phyloP scores from a whole-genome alignment of 2,329 filamentous ascomycete species.

The Exophiala sp. region DNA sequence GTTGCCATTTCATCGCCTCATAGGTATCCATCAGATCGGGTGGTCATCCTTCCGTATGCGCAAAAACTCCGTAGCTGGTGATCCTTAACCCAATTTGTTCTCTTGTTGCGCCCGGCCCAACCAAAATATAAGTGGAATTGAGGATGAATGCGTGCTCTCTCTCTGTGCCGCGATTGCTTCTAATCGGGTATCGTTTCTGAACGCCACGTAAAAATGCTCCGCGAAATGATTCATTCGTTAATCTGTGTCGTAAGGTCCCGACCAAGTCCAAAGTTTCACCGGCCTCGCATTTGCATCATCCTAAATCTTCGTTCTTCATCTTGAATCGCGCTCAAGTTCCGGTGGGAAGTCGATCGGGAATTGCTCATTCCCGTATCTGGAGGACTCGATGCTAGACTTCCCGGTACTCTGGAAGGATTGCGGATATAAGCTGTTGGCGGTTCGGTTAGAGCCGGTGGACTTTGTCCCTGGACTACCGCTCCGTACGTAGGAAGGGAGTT shows the following conservation, averaged over 20 bases:
- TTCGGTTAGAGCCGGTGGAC: constrained; percentile 32
- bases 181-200: constrained; percentile 4
- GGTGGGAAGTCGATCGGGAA: constrained; percentile 26
- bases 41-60: no score
- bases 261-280: constrained; percentile 6
- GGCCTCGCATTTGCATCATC: constrained; percentile 37
- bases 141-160: no score
- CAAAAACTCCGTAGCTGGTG: no score
- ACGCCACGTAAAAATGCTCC: constrained; percentile 3
- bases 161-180: no score
- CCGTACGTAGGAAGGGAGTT: constrained; percentile 58
- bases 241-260: not conserved
- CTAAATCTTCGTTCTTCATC: constrained; percentile 39
- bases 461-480: constrained; percentile 41
- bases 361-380: constrained; percentile 30
- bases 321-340: constrained; percentile 29
- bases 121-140: no score
- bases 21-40: no score
- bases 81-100: no score
- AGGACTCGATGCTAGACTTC: constrained; percentile 27
- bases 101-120: no score
- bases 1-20: no score
- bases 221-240: not conserved
- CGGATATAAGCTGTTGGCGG: constrained; percentile 39
- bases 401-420: constrained; percentile 35